phyloP scores from a whole-genome alignment of 805 yeast genomes.

The Monosporozyma aerobia region DNA sequence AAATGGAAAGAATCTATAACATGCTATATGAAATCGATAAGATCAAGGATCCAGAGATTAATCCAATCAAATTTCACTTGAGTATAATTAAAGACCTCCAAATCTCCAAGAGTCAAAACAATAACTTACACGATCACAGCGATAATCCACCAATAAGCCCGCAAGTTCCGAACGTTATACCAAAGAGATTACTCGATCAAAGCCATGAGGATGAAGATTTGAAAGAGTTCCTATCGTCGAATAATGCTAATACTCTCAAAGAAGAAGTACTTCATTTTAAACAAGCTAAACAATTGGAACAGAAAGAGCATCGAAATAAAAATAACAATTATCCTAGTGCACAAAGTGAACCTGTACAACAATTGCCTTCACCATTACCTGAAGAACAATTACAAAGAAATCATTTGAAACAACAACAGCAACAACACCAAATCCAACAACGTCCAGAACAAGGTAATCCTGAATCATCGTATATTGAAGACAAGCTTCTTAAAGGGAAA shows the following conservation, averaged over 20 bases:
- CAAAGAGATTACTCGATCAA: background rate
- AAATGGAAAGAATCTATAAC: slow-evolving; percentile 64
- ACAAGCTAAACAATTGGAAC: slow-evolving; percentile 21
- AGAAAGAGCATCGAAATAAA: background rate
- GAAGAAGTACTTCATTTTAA: slow-evolving; percentile 29
- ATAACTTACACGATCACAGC: background rate
- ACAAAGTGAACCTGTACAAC: background rate
- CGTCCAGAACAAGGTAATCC: background rate
- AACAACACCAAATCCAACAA: background rate
- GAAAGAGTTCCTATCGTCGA: slow-evolving; percentile 18
- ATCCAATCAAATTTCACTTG: slow-evolving; percentile 27
- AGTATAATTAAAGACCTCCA: slow-evolving; percentile 29
- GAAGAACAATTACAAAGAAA: slow-evolving; percentile 2
- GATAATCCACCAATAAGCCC: background rate
- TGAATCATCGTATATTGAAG: slow-evolving; percentile 2
- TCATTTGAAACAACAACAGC: background rate
- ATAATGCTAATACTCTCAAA: slow-evolving; percentile 21
- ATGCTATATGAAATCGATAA: slow-evolving; percentile 50
- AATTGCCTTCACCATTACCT: background rate
- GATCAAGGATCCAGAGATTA: slow-evolving; percentile 25
- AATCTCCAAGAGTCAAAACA: slow-evolving; percentile 13
- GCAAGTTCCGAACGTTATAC: background rate
- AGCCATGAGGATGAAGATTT: slow-evolving; percentile 7
- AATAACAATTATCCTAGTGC: background rate
- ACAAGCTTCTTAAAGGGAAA: slow-evolving; percentile 15